Percentiles rank a stretch among this genome's conserved stretches.
Conservation (phyloP, 352 stramenopile species). For the Pythium dissimile region DNA sequence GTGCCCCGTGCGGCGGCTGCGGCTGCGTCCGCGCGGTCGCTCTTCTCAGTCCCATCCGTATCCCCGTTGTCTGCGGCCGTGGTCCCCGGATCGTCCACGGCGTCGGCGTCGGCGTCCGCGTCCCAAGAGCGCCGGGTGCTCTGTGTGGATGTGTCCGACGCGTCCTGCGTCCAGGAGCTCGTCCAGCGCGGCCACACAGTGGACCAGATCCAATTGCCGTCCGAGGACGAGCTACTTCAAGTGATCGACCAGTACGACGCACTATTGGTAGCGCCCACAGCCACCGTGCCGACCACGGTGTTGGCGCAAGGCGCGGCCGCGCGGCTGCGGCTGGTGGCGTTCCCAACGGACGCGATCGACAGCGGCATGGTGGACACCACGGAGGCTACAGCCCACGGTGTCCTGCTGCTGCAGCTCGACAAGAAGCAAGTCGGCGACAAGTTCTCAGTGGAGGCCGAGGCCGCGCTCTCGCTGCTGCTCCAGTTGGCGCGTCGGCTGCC, state of each 20-base stretch:
- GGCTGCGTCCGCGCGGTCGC: conserved; percentile 26
- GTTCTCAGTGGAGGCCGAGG: conserved; percentile 74
- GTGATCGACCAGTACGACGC: conserved; percentile 55
- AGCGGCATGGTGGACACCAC: conserved; percentile 65
- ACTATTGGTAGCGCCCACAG: conserved; percentile 47
- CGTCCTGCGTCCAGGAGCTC: conserved; percentile 59
- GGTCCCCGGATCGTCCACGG: too few relatives aligned
- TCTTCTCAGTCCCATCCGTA: neutral
- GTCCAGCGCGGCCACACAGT: conserved; percentile 66
- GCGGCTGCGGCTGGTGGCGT: conserved; percentile 52
- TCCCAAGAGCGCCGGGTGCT: conserved; percentile 37
- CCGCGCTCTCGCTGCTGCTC: conserved; percentile 58
- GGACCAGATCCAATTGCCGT: conserved; percentile 40
- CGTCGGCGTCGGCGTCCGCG: too few relatives aligned
- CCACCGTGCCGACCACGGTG: conserved; percentile 40
- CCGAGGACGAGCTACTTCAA: conserved; percentile 28
- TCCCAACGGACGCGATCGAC: conserved; percentile 53
- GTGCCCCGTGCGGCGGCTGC: conserved; percentile 24
- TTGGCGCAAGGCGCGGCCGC: conserved; percentile 36
- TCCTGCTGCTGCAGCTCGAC: conserved; percentile 77
- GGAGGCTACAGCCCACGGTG: conserved; percentile 67
- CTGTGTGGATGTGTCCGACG: conserved; percentile 58
- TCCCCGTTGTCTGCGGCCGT: too few relatives aligned
- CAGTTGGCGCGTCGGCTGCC: conserved; percentile 62
- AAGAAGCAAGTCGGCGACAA: conserved; percentile 68